A percentile compares a stretch with the other conserved stretches of the same genome.
phyloP scores from a whole-genome alignment of 75 land plant genomes.

The Picea sitchensis region DNA sequence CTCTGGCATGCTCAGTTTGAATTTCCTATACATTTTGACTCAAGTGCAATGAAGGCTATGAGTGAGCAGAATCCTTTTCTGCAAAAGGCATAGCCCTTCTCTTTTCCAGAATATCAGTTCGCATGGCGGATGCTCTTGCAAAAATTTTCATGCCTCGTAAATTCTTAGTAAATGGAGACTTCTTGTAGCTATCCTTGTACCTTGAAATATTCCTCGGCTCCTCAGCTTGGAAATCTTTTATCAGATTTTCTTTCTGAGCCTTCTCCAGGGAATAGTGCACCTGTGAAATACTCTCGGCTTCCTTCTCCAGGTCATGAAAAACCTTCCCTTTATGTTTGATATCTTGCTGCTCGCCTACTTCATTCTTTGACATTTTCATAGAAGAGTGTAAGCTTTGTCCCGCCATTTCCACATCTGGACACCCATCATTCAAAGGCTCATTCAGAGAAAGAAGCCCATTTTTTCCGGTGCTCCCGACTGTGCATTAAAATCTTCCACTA shows the following conservation, averaged over 20 bases:
- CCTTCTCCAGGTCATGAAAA: neutral
- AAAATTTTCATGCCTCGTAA: neutral
- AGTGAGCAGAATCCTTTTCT: neutral
- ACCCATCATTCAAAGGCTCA: neutral
- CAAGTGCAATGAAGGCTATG: neutral
- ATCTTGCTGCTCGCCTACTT: neutral
- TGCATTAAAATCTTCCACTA: neutral
- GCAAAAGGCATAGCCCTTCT: neutral
- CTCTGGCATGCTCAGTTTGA: neutral
- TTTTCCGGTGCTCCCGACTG: neutral
- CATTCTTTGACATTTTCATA: neutral
- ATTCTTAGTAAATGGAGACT: constrained; percentile 6
- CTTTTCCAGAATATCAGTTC: neutral
- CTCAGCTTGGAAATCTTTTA: neutral
- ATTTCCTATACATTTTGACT: neutral
- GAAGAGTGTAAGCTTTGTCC: neutral
- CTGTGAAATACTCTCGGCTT: neutral
- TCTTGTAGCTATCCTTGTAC: constrained; percentile 9
- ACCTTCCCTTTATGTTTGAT: neutral
- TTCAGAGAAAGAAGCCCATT: neutral
- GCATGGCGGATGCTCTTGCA: neutral
- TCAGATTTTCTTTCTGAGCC: neutral
- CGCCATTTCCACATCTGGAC: neutral
- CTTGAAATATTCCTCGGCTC: neutral
- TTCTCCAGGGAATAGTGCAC: neutral